Conservation (phyloP, 768 basidiomycete species). For the Suillus clintonianus region DNA sequence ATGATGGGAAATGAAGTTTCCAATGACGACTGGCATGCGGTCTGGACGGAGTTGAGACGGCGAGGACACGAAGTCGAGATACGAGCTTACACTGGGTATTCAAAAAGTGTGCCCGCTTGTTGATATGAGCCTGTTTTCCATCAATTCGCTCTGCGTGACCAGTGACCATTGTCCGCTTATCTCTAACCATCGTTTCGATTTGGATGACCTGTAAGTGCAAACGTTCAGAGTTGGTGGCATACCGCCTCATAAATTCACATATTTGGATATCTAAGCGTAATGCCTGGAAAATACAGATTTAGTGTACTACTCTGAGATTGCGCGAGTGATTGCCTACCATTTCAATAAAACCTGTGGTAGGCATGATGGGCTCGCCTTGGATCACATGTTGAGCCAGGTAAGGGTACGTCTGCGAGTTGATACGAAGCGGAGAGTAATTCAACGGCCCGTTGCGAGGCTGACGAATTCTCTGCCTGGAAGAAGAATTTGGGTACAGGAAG, state of each 20-base stretch:
- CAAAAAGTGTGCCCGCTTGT: conserved; percentile 48
- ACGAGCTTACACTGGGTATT: conserved; percentile 68
- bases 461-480: too few relatives aligned
- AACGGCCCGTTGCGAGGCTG: too few relatives aligned
- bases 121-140: conserved; percentile 43
- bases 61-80: not conserved
- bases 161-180: conserved; percentile 4
- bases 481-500: too few relatives aligned
- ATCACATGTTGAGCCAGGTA: too few relatives aligned
- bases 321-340: too few relatives aligned
- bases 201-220: not conserved
- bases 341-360: too few relatives aligned
- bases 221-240: not conserved
- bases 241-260: not conserved
- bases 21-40: conserved; percentile 80
- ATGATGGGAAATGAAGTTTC: conserved; percentile 62
- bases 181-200: not conserved
- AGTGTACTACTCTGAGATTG: too few relatives aligned
- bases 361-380: too few relatives aligned
- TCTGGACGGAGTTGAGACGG: conserved; percentile 45
- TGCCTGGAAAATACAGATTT: too few relatives aligned
- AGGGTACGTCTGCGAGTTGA: too few relatives aligned
- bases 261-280: too few relatives aligned
- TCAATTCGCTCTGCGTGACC: conserved; percentile 24
- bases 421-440: too few relatives aligned